Percentiles rank a stretch among this genome's conserved stretches.
Conservation (phyloP, 768 basidiomycete genomes). For the Suillus subluteus region DNA sequence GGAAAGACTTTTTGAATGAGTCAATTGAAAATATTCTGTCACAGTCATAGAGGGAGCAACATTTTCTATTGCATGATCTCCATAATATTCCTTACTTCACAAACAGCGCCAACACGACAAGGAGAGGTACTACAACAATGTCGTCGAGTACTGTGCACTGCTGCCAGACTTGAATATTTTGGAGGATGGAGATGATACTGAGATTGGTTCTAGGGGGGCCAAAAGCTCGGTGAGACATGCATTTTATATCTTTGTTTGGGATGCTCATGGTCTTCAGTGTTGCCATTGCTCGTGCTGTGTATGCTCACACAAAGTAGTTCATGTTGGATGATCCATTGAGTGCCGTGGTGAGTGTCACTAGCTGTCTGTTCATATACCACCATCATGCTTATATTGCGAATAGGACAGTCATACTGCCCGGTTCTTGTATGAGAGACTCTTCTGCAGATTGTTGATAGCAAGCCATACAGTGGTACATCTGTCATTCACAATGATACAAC, state of each 20-base stretch:
- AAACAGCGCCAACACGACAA: slow-evolving; percentile 48
- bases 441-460: slow-evolving; percentile 66
- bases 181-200: slow-evolving; percentile 85
- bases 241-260: background rate
- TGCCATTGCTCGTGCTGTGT: slow-evolving; percentile 82
- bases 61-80: slow-evolving; percentile 9
- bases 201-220: slow-evolving; percentile 82
- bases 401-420: slow-evolving; percentile 74
- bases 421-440: slow-evolving; percentile 61
- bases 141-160: slow-evolving; percentile 86
- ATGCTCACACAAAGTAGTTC: slow-evolving; percentile 68
- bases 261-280: slow-evolving; percentile 48
- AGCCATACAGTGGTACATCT: slow-evolving; percentile 68
- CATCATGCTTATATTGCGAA: slow-evolving; percentile 10
- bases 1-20: slow-evolving; percentile 91
- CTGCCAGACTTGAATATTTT: slow-evolving; percentile 79
- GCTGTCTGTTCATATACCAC: background rate
- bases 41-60: slow-evolving; percentile 58
- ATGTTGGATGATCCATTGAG: slow-evolving; percentile 84
- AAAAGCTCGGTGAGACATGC: slow-evolving; percentile 64
- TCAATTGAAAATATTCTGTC: slow-evolving; percentile 93
- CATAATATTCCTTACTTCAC: slow-evolving; percentile 2
- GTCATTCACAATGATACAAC: background rate
- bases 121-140: slow-evolving; percentile 71
- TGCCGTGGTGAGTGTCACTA: slow-evolving; percentile 63